Conservation (phyloP, 768 basidiomycete species). For the Russula sp. region DNA sequence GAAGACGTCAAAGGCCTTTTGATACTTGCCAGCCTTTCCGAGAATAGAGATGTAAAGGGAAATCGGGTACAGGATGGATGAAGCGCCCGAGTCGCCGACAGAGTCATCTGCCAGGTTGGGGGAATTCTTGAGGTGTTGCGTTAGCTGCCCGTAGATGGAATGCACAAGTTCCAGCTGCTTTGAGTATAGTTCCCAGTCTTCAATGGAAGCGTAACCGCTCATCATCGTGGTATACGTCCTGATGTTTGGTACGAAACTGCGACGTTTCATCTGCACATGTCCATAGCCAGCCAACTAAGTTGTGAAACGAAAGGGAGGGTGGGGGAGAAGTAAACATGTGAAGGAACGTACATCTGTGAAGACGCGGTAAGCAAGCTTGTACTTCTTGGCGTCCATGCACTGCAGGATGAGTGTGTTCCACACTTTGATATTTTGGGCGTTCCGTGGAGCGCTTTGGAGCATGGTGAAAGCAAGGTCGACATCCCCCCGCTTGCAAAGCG, state of each 20-base stretch:
- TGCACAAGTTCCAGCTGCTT: conserved; percentile 59
- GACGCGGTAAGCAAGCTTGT: conserved; percentile 53
- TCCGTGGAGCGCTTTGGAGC: conserved; percentile 62
- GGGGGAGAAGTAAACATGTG: not conserved
- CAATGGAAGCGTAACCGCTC: conserved; percentile 51
- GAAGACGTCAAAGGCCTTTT: conserved; percentile 71
- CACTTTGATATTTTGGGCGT: conserved; percentile 64
- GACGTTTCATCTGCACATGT: conserved; percentile 66
- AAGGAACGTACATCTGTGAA: conserved; percentile 53
- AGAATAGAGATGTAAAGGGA: conserved; percentile 62
- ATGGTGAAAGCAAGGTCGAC: conserved; percentile 56
- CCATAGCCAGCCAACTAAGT: not conserved
- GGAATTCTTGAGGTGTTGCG: conserved; percentile 42
- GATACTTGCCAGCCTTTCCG: conserved; percentile 48
- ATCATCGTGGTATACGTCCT: conserved; percentile 68
- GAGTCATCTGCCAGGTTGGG: conserved; percentile 40
- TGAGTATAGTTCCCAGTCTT: conserved; percentile 49
- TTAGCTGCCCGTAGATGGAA: conserved; percentile 51
- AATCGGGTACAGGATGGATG: conserved; percentile 32
- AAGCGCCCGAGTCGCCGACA: conserved; percentile 32
- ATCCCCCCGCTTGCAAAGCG: conserved; percentile 46
- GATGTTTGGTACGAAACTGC: conserved; percentile 62
- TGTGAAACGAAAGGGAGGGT: not conserved
- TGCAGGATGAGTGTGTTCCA: conserved; percentile 79
- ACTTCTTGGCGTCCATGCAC: conserved; percentile 48